Evolutionary conservation across 805 yeast species (phyloP).

Genomic region (Yarrowia sp.): DNA sequence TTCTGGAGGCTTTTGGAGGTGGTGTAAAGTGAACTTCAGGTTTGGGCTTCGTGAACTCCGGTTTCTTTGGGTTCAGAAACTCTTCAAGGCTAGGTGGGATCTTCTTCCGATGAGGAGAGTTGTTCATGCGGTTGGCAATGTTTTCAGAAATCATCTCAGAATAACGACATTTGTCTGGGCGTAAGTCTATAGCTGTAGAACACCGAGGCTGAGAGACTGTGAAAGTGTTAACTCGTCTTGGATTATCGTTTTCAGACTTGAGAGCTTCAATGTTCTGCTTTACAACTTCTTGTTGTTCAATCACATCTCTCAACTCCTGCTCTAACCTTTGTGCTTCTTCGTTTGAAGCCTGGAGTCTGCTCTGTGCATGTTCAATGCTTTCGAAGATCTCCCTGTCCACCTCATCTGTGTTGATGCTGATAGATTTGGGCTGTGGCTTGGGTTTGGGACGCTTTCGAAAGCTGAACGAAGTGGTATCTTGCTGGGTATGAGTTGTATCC

Average conservation of each 20-base stretch:
- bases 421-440: neutral
- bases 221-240: neutral
- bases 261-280: neutral
- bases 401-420: neutral
- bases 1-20: too few species aligned
- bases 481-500: neutral
- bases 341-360: neutral
- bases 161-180: neutral
- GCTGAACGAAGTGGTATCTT: constrained; percentile 4
- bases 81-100: neutral
- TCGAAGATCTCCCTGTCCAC: neutral
- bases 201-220: neutral
- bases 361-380: neutral
- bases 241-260: neutral
- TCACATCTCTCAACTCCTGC: neutral
- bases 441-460: neutral
- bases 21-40: too few species aligned
- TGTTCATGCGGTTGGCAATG: neutral
- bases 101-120: neutral
- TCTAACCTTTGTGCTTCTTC: neutral
- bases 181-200: too few species aligned
- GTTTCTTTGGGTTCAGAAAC: too few species aligned
- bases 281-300: neutral
- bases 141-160: neutral
- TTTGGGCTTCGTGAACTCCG: too few species aligned